Percentiles rank a stretch among this genome's conserved stretches.
Conservation (phyloP, 75 land plant species). For the Pseudotsuga menziesii region DNA sequence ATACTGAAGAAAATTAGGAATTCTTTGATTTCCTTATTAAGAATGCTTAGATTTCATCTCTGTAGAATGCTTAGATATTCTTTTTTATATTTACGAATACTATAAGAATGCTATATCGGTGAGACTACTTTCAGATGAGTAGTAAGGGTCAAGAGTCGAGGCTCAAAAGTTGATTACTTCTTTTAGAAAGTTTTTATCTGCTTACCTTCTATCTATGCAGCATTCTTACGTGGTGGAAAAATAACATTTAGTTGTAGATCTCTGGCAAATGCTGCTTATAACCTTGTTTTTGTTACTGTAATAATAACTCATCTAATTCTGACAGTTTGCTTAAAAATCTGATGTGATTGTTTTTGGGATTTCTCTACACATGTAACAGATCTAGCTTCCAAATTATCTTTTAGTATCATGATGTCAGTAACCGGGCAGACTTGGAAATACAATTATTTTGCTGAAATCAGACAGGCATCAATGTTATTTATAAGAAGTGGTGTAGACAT, state of each 20-base stretch:
- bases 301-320: not conserved
- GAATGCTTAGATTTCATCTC: too few species aligned
- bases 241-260: not conserved
- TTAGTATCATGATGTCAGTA: too few species aligned
- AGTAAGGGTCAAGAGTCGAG: not conserved
- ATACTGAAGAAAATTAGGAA: too few species aligned
- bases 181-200: not conserved
- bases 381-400: not conserved
- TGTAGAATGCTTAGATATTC: too few species aligned
- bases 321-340: not conserved
- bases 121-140: too few species aligned
- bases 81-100: too few species aligned
- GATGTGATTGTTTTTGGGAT: not conserved
- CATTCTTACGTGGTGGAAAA: not conserved
- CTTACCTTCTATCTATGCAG: not conserved
- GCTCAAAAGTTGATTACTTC: conserved; percentile 1
- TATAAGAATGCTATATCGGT: too few species aligned
- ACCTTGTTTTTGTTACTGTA: not conserved
- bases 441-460: too few species aligned
- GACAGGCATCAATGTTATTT: not conserved
- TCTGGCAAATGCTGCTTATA: not conserved
- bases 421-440: too few species aligned
- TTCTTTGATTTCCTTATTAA: too few species aligned
- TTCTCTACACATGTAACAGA: not conserved
- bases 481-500: not conserved